Evolutionary conservation across 495 filamentous ascomycete species (phyloP).

Genomic region (Filosporella fistucella): DNA sequence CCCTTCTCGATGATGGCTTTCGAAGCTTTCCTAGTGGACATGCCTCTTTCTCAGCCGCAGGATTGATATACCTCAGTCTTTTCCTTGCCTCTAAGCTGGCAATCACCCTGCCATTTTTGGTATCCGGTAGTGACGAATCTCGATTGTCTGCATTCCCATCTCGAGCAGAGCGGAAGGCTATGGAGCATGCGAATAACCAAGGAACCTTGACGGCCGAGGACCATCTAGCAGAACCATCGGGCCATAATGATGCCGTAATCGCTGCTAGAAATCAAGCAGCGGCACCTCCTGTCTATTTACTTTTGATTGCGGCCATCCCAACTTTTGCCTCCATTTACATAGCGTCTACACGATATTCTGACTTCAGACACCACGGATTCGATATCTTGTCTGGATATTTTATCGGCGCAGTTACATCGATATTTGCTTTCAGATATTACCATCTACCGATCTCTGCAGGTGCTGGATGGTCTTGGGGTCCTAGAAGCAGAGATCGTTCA

Average conservation of each 20-base stretch:
- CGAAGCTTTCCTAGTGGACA: conserved; percentile 78
- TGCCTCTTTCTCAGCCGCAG: conserved; percentile 60
- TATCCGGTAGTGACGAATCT: conserved; percentile 33
- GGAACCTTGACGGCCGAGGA: background rate
- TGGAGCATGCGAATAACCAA: background rate
- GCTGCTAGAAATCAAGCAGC: conserved; percentile 59
- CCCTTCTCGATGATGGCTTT: conserved; percentile 78
- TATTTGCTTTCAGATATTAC: conserved; percentile 50
- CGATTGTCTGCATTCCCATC: conserved; percentile 44
- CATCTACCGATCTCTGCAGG: conserved; percentile 63
- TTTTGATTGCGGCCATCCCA: conserved; percentile 62
- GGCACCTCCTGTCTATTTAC: conserved; percentile 64
- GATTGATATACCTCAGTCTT: conserved; percentile 75
- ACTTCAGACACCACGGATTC: conserved; percentile 85
- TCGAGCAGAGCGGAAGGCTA: conserved; percentile 27
- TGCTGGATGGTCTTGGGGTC: conserved; percentile 53
- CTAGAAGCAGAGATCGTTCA: conserved; percentile 43
- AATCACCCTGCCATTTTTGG: conserved; percentile 53
- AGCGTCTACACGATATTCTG: conserved; percentile 61
- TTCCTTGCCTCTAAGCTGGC: conserved; percentile 61
- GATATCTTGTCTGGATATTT: conserved; percentile 77
- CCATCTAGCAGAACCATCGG: conserved; percentile 5
- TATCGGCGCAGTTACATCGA: conserved; percentile 48
- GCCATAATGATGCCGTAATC: conserved; percentile 18
- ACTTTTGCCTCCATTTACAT: conserved; percentile 51